These are phyloP conservation scores for Nemania sp. DNA, from an alignment of 2,329 filamentous ascomycete genomes.

Conservation along the genomic window DNA sequence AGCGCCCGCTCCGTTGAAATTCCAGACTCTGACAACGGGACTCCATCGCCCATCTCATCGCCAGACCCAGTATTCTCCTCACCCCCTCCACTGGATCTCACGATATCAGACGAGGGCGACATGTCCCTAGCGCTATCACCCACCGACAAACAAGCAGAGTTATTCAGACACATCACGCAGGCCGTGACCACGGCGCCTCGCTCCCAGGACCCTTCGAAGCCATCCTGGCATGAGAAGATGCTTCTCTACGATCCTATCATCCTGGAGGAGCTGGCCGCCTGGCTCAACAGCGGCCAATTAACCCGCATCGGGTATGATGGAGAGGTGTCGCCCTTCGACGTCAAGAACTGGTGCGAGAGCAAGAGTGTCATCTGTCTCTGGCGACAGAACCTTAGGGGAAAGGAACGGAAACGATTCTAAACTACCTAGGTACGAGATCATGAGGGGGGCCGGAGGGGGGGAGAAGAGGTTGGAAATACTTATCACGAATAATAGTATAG, in stretches of 20 bases:
- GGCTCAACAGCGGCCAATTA: conserved; percentile 77
- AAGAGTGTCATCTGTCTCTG: conserved; percentile 84
- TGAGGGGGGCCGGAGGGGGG: too few species aligned
- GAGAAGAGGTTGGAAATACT: conserved; percentile 2
- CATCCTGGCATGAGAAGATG: conserved; percentile 90
- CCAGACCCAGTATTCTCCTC: conserved; percentile 51
- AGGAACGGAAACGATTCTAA: conserved; percentile 57
- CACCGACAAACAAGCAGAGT: conserved; percentile 47
- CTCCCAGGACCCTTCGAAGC: conserved; percentile 53
- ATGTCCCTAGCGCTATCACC: conserved; percentile 51
- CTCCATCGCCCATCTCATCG: conserved; percentile 43
- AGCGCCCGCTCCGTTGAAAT: conserved; percentile 49
- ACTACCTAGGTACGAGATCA: background rate
- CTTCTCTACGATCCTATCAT: conserved; percentile 90
- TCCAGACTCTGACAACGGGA: conserved; percentile 51
- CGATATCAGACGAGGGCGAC: conserved; percentile 48
- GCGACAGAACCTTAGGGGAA: conserved; percentile 60
- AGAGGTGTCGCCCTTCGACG: conserved; percentile 65
- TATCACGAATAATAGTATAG: background rate
- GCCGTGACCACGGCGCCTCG: conserved; percentile 58
- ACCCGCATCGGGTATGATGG: conserved; percentile 66
- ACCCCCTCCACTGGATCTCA: conserved; percentile 48
- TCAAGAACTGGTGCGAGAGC: conserved; percentile 89
- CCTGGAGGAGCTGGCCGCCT: conserved; percentile 80
- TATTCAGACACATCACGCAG: conserved; percentile 59